These are phyloP conservation scores for Saccharomycopsis phalli DNA, from an alignment of 1,139 yeast genomes.

Conservation along the genomic window DNA sequence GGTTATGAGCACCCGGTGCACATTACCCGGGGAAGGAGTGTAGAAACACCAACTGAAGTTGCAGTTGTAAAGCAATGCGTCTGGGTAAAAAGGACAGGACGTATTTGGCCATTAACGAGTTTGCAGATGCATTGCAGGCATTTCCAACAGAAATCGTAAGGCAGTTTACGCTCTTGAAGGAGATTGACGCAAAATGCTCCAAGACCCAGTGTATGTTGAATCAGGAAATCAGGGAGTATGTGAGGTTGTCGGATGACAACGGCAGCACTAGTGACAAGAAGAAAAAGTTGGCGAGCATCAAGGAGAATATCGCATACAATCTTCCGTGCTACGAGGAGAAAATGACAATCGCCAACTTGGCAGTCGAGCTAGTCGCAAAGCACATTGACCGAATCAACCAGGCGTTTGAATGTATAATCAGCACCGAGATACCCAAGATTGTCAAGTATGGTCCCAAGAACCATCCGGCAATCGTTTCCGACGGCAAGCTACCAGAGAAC, in stretches of 20 bases:
- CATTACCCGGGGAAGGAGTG: neutral
- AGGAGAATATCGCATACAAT: slow-evolving; percentile 11
- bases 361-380: slow-evolving; percentile 66
- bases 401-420: slow-evolving; percentile 65
- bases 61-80: neutral
- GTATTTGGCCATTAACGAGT: slow-evolving; percentile 79
- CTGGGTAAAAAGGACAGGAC: neutral
- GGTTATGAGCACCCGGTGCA: too few relatives aligned
- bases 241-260: slow-evolving; percentile 24
- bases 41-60: neutral
- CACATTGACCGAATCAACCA: slow-evolving; percentile 69
- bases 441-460: slow-evolving; percentile 60
- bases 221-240: slow-evolving; percentile 37
- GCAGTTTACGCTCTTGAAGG: slow-evolving; percentile 81
- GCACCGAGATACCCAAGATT: slow-evolving; percentile 61
- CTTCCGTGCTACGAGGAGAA: slow-evolving; percentile 94
- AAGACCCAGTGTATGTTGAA: slow-evolving; percentile 62
- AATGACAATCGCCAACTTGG: slow-evolving; percentile 93
- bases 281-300: slow-evolving; percentile 44
- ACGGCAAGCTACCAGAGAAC: slow-evolving; percentile 37
- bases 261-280: slow-evolving; percentile 28
- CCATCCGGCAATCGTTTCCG: slow-evolving; percentile 78
- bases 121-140: slow-evolving; percentile 86
- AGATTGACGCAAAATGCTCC: slow-evolving; percentile 90
- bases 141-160: slow-evolving; percentile 77